Evolutionary conservation across 192 early-diverging fungal genomes (phyloP).

Genomic region (Chytriomyces confervae): DNA sequence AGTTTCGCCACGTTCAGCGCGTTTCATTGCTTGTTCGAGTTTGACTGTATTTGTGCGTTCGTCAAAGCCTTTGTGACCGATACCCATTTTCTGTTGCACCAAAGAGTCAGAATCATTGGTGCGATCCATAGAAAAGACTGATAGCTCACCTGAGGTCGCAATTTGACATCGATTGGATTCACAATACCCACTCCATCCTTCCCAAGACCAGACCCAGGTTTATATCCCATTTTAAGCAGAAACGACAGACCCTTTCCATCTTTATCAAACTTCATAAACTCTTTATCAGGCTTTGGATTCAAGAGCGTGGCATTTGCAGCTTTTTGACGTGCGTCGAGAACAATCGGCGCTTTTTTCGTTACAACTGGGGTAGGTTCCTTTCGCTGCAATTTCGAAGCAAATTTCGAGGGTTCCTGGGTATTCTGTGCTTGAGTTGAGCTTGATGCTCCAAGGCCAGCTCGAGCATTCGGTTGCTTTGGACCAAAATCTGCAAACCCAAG

Average conservation of each 20-base stretch:
- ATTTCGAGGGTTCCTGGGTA: not conserved
- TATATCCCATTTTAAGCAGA: constrained; percentile 92
- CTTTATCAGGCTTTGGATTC: constrained; percentile 47
- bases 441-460: not conserved
- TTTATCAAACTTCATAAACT: constrained; percentile 87
- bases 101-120: not conserved
- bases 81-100: constrained; percentile 70
- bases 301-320: not conserved
- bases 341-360: not conserved
- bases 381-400: not conserved
- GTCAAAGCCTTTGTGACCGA: constrained; percentile 83
- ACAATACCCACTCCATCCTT: constrained; percentile 83
- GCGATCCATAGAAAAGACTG: not conserved
- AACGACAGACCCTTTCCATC: constrained; percentile 77
- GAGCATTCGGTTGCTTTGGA: not conserved
- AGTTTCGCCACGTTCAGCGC: constrained; percentile 7
- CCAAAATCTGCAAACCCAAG: constrained; percentile 23
- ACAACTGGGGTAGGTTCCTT: not conserved
- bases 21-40: constrained; percentile 49
- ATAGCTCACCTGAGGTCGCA: constrained; percentile 62
- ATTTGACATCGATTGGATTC: constrained; percentile 87
- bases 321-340: constrained; percentile 23
- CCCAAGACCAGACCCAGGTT: constrained; percentile 88
- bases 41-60: constrained; percentile 73
- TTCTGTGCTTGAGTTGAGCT: not conserved